Evolutionary conservation across 2,329 filamentous ascomycete species (phyloP).

Genomic region (Botrytis pseudocinerea): DNA sequence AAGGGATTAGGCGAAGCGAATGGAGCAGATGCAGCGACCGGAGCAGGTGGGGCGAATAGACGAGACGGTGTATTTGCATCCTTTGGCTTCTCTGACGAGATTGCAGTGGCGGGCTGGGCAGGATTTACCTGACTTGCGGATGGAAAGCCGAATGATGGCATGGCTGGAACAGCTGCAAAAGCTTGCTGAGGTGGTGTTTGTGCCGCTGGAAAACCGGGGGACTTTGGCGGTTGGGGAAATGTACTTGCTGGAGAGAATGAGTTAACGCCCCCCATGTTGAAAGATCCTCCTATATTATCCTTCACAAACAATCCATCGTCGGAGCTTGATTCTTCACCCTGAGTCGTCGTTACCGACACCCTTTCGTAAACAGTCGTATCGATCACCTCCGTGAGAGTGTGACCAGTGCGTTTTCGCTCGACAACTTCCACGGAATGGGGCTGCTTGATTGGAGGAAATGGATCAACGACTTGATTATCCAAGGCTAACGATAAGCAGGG

Average conservation of each 20-base stretch:
- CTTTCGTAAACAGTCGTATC: constrained; percentile 54
- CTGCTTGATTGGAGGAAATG: constrained; percentile 54
- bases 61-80: not conserved
- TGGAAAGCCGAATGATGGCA: not conserved
- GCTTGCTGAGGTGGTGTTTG: not conserved
- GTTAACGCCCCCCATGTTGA: constrained; percentile 3
- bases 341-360: not conserved
- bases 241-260: not conserved
- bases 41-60: not conserved
- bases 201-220: not conserved
- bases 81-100: not conserved
- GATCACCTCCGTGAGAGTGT: constrained; percentile 56
- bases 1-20: not conserved
- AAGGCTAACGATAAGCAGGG: constrained; percentile 39
- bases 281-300: constrained; percentile 23
- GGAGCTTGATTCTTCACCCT: constrained; percentile 36
- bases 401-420: constrained; percentile 58
- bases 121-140: not conserved
- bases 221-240: not conserved
- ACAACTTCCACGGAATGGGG: constrained; percentile 58
- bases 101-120: not conserved
- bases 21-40: not conserved
- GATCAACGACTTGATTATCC: constrained; percentile 36
- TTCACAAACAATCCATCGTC: constrained; percentile 38
- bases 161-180: not conserved